Percentiles rank a stretch among this genome's conserved stretches.
Evolutionary conservation across 2,329 filamentous ascomycete species (phyloP).

Genomic region (Xylariaceae sp.): DNA sequence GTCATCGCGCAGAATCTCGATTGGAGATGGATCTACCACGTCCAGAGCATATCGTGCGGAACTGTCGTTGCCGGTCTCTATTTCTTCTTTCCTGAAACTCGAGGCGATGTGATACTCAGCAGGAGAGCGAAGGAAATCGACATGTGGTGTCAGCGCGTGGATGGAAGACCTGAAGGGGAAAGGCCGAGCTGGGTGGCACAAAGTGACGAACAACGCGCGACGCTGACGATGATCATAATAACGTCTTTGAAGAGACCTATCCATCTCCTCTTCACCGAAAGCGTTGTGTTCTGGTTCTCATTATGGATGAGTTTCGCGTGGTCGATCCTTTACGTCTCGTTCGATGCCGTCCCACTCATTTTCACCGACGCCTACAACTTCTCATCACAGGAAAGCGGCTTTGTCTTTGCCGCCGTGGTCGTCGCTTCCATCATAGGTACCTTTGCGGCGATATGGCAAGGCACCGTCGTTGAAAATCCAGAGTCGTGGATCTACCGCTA

Average conservation of each 20-base stretch:
- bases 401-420: background rate
- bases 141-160: background rate
- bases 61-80: background rate
- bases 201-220: constrained; percentile 1
- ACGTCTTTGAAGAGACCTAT: constrained; percentile 41
- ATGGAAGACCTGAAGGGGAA: background rate
- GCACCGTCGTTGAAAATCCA: background rate
- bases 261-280: constrained; percentile 48
- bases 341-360: constrained; percentile 7
- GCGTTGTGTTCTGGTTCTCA: constrained; percentile 58
- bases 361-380: constrained; percentile 2
- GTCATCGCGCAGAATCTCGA: background rate
- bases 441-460: background rate
- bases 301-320: constrained; percentile 66
- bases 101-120: constrained; percentile 1
- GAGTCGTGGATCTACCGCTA: background rate
- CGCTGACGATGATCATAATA: constrained; percentile 25
- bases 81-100: constrained; percentile 3
- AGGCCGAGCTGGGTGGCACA: background rate
- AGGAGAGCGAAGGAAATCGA: constrained; percentile 1
- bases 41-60: constrained; percentile 1
- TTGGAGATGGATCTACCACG: constrained; percentile 7
- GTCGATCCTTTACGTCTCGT: constrained; percentile 60
- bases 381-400: background rate
- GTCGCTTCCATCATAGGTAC: constrained; percentile 1